phyloP scores from a whole-genome alignment of 176 grass and related monocot species.

The Pontederia paniculata region DNA sequence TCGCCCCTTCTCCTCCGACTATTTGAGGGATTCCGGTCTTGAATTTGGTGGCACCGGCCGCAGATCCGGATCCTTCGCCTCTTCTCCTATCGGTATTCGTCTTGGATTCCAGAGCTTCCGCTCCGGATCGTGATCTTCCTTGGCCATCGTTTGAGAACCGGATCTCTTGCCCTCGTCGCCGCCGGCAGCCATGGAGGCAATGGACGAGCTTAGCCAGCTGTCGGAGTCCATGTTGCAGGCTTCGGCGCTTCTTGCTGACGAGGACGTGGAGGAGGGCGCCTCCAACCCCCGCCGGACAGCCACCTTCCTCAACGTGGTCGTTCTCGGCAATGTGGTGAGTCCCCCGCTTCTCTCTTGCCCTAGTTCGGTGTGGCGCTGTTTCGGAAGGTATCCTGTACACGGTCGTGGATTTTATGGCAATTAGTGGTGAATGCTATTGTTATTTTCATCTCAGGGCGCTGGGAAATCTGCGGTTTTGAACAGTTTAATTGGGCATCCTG shows the following conservation, averaged over 20 bases:
- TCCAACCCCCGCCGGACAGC: conserved; percentile 43
- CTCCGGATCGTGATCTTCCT: too few relatives aligned
- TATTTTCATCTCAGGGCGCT: conserved; percentile 33
- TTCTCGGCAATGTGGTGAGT: conserved; percentile 96
- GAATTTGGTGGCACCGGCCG: too few relatives aligned
- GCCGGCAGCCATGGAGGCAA: conserved; percentile 60
- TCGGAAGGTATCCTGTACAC: too few relatives aligned
- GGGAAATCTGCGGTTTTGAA: conserved; percentile 97
- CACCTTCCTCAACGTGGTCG: conserved; percentile 89
- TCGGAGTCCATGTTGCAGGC: conserved; percentile 86
- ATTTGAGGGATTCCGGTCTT: too few relatives aligned
- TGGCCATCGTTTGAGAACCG: background rate
- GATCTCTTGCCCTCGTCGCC: background rate
- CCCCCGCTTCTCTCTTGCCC: background rate
- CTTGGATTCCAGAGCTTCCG: too few relatives aligned
- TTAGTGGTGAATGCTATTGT: background rate
- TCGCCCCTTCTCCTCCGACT: too few relatives aligned
- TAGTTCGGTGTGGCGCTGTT: background rate
- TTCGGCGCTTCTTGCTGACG: conserved; percentile 72
- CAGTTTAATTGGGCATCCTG: conserved; percentile 89
- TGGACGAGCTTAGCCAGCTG: conserved; percentile 79
- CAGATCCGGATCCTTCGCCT: too few relatives aligned
- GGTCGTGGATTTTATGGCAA: background rate
- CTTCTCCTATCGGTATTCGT: too few relatives aligned
- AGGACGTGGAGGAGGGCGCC: conserved; percentile 51